Conservation (phyloP, 2,329 filamentous ascomycete genomes). For the Gaeumannomyces sp. region DNA sequence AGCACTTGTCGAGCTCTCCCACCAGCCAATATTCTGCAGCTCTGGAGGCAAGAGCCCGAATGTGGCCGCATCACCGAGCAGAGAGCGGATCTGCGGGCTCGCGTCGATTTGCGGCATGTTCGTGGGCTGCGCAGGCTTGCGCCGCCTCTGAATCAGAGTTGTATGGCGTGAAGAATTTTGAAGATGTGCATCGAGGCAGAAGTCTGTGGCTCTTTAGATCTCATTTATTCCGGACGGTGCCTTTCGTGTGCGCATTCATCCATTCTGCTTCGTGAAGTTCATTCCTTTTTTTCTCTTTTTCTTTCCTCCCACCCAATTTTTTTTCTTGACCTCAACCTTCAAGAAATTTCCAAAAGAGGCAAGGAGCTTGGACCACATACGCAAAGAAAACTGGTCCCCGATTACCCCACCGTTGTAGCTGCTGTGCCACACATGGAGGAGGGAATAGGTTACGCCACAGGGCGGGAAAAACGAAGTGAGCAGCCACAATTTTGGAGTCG, state of each 20-base stretch:
- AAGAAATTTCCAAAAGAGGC: slow-evolving; percentile 6
- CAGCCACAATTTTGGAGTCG: not conserved
- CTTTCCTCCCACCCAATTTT: not conserved
- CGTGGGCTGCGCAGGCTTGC: slow-evolving; percentile 16
- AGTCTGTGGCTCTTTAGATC: not conserved
- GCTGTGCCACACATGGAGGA: not conserved
- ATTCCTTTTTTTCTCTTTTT: not conserved
- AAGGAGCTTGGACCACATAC: slow-evolving; percentile 9
- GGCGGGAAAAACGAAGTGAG: not conserved
- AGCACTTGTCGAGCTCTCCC: slow-evolving; percentile 51
- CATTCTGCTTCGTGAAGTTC: not conserved
- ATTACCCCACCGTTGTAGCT: not conserved
- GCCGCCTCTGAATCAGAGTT: not conserved
- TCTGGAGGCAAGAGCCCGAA: slow-evolving; percentile 61
- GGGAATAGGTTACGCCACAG: not conserved
- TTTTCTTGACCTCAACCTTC: slow-evolving; percentile 1
- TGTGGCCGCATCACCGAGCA: slow-evolving; percentile 47
- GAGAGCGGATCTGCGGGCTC: slow-evolving; percentile 47
- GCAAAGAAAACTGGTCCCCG: not conserved
- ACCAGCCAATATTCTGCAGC: slow-evolving; percentile 60
- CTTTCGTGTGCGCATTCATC: slow-evolving; percentile 3
- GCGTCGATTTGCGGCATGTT: slow-evolving; percentile 52
- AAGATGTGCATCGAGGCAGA: no score
- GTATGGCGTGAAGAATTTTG: not conserved
- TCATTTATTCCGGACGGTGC: not conserved